Base-by-base conservation (phyloP, 129 eudicot genomes). In the Erigeron canadensis region DNA sequence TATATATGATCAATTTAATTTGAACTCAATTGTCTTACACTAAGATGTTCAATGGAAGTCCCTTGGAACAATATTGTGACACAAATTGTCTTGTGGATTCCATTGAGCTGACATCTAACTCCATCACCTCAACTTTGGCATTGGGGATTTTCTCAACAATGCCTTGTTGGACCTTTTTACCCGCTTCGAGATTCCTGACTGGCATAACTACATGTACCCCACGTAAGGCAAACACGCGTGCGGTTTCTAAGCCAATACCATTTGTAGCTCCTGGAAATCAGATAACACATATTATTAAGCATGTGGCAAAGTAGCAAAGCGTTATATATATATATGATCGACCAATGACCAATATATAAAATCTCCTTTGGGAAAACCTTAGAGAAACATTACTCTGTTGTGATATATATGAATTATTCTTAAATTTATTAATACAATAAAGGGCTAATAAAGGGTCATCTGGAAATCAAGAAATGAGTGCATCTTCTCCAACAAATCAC, bases 181-280 rank as follows among this genome's bases (percentile, higher is more conserved):
- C 97, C 44, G 89, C 72, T 6, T 82, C 87, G 39, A 80, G 51
- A 73, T 89, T 89, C 66, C 98, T 86, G 44, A 94, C 95, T 65
- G 98, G 93, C 96, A 94, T 94, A 53, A 94, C 78, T n/a, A 94
- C 93, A 81, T 84, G 87, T 28, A 83, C 97, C 9, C 96, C 97
- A 65, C 78, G 85, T 71, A 77, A 64, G 4, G 89, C 98, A 17
- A 94, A 96, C 77, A 88, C 91, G n/a, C 97, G 87, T 0, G 97
- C 59, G 4, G 96, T 94, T 72, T 89, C 99, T 65, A 81, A 61
- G 10, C 99, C 99, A 37, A 94, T 88, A 17, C 99, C 99, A 82
- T 93, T 94, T 74, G 99, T 83, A 37, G 99, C 97, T 71, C 99
- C 99, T 94, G 89, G 47, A 69, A 76, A 15, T 40, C 44, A 16